A percentile compares a stretch with the other conserved stretches of the same genome.
Evolutionary conservation across 257 asterid genomes (phyloP).

Genomic region (Solanum pinnatisectum): DNA sequence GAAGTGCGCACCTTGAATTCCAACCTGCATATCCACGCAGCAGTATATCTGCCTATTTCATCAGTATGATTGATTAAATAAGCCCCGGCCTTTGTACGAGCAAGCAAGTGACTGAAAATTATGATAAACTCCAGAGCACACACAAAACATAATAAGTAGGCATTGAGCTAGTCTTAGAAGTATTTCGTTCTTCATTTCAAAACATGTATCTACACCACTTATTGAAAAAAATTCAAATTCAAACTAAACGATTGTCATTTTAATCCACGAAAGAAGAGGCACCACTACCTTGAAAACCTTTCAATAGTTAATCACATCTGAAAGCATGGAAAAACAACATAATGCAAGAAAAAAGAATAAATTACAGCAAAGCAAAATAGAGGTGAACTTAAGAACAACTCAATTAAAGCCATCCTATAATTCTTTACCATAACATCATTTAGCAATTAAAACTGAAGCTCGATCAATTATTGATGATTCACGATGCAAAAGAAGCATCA

Average conservation of each 20-base stretch:
- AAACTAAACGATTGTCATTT: neutral
- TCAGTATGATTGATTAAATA: neutral
- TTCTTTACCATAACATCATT: neutral
- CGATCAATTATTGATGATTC: neutral
- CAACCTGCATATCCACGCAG: conserved; percentile 69
- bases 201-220: neutral
- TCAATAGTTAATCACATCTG: neutral
- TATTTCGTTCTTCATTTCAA: neutral
- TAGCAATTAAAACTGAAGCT: neutral
- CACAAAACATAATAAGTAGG: neutral
- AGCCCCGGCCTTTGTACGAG: neutral
- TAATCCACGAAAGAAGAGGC: neutral
- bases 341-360: neutral
- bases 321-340: neutral
- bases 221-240: neutral
- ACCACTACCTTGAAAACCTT: neutral
- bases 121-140: neutral
- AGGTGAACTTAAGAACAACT: neutral
- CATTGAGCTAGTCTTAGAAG: neutral
- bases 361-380: neutral
- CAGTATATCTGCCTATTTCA: conserved; percentile 51
- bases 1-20: conserved; percentile 59
- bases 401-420: neutral
- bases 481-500: neutral
- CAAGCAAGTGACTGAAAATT: neutral